Percentiles rank a stretch among this genome's conserved stretches.
These are phyloP conservation scores for Telopea speciosissima DNA, from an alignment of 177 flowering plant species.

Conservation along the genomic window DNA sequence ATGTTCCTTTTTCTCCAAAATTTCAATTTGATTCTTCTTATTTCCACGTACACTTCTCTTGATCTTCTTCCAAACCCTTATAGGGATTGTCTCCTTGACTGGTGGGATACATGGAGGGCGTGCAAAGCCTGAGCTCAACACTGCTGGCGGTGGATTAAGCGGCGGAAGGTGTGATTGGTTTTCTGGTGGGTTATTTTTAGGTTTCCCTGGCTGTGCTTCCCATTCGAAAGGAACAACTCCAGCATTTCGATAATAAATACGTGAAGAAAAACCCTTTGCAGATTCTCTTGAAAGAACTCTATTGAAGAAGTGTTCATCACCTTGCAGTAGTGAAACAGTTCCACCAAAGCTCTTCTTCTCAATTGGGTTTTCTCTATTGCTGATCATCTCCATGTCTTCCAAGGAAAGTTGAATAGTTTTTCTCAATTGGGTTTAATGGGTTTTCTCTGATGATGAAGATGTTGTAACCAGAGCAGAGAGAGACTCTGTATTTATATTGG, in stretches of 20 bases:
- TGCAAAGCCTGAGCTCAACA: background rate
- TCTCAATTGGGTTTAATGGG: constrained; percentile 4
- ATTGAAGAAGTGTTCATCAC: constrained; percentile 18
- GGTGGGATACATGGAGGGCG: background rate
- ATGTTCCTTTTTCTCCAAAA: background rate
- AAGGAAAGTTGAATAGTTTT: background rate
- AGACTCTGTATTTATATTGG: constrained; percentile 12
- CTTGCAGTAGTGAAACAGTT: constrained; percentile 15
- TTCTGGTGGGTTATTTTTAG: constrained; percentile 10
- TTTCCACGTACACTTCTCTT: background rate
- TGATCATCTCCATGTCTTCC: background rate
- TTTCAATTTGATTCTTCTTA: background rate
- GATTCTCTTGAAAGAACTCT: constrained; percentile 25
- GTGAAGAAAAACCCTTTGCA: constrained; percentile 17
- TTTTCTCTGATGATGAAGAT: too few relatives aligned
- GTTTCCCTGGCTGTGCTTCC: constrained; percentile 33
- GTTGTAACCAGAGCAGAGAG: too few relatives aligned
- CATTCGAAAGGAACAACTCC: constrained; percentile 34
- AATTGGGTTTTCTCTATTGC: too few relatives aligned
- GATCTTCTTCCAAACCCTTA: constrained; percentile 20
- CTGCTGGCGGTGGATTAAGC: constrained; percentile 22
- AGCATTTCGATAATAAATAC: background rate
- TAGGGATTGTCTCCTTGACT: background rate
- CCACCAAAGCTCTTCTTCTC: background rate
- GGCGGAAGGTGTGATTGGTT: constrained; percentile 15